Evolutionary conservation across 257 asterid genomes (phyloP).

Genomic region (Verbascum thapsus): DNA sequence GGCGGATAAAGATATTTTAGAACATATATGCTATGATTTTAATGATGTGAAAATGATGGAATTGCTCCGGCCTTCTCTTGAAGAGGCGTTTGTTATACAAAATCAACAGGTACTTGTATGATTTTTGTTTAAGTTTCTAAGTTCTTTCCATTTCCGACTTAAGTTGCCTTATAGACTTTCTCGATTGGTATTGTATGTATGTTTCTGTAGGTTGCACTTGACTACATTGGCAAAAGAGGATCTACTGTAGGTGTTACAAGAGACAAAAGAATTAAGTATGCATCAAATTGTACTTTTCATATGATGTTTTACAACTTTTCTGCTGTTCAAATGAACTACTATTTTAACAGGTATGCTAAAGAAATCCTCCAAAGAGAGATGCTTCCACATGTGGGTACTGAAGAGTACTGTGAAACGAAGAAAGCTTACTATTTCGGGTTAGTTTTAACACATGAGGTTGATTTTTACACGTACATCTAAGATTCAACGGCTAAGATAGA

Average conservation of each 20-base stretch:
- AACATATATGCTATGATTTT: conserved; percentile 84
- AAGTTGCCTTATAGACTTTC: not conserved
- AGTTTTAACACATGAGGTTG: conserved; percentile 20
- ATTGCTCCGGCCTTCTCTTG: conserved; percentile 79
- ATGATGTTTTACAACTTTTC: not conserved
- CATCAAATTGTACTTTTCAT: not conserved
- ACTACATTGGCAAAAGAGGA: conserved; percentile 88
- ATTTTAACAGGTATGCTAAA: conserved; percentile 59
- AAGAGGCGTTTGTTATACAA: conserved; percentile 91
- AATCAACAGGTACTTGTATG: conserved; percentile 56
- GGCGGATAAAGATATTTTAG: conserved; percentile 82
- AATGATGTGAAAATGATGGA: conserved; percentile 86
- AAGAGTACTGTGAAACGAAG: conserved; percentile 72
- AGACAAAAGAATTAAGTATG: conserved; percentile 85
- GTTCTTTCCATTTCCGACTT: not conserved
- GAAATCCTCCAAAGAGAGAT: conserved; percentile 87
- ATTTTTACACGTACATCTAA: not conserved
- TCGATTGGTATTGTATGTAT: not conserved
- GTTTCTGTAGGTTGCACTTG: conserved; percentile 71
- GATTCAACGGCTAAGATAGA: not conserved
- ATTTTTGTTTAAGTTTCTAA: not conserved
- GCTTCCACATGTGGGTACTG: conserved; percentile 92
- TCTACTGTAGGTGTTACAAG: conserved; percentile 81
- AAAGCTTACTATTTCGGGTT: conserved; percentile 88
- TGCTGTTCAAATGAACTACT: not conserved